These are phyloP conservation scores for Vitis hybrid DNA, from an alignment of 177 flowering plant species.

Conservation along the genomic window DNA sequence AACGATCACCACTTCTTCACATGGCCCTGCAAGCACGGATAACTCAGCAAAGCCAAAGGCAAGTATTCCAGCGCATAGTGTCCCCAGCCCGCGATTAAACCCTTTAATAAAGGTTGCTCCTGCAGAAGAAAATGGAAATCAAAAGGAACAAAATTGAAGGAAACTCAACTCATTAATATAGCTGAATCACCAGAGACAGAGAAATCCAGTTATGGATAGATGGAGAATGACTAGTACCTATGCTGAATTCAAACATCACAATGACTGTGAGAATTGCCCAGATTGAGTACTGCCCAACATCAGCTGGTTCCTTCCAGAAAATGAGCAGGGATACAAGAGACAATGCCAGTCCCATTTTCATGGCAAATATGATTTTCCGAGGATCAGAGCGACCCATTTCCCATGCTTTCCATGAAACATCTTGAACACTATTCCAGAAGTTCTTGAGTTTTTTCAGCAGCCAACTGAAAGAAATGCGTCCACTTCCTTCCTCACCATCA, in stretches of 20 bases:
- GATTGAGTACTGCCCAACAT: conserved; percentile 36
- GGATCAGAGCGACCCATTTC: conserved; percentile 51
- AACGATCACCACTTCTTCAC: conserved; percentile 44
- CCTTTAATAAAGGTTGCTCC: conserved; percentile 81
- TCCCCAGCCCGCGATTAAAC: conserved; percentile 62
- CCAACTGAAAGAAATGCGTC: conserved; percentile 8
- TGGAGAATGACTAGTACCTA: conserved; percentile 28
- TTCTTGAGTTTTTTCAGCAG: conserved; percentile 11
- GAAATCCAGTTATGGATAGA: too few species aligned
- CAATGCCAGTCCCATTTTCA: conserved; percentile 55
- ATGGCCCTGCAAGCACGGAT: conserved; percentile 44
- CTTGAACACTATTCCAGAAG: neutral
- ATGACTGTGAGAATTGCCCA: conserved; percentile 67
- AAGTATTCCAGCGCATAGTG: conserved; percentile 71
- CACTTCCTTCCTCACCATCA: too few species aligned
- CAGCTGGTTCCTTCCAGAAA: conserved; percentile 39
- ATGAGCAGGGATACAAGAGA: conserved; percentile 40
- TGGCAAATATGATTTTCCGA: conserved; percentile 51
- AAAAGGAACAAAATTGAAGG: too few species aligned
- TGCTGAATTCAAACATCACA: conserved; percentile 57
- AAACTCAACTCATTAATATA: too few species aligned
- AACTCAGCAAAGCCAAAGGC: conserved; percentile 62
- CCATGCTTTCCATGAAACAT: conserved; percentile 28
- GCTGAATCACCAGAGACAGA: too few species aligned
- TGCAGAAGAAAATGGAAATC: conserved; percentile 15